phyloP scores from a whole-genome alignment of 1,139 yeast genomes.

The Yamadazyma jaroonii region DNA sequence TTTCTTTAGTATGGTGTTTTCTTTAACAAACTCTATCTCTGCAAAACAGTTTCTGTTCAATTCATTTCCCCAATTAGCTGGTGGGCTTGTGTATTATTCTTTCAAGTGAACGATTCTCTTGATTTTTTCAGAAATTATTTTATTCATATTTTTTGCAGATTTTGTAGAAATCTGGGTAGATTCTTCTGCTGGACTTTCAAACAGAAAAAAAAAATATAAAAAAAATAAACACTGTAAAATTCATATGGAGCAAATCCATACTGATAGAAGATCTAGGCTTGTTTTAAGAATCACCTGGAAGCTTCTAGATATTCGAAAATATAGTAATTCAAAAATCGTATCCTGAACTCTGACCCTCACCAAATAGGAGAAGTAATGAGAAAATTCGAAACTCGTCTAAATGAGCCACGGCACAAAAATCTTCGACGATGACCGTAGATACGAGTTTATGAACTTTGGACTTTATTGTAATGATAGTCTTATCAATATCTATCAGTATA shows the following conservation, averaged over 20 bases:
- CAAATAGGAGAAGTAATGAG: constrained; percentile 1
- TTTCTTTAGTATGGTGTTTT: neutral
- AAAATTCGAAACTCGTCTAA: neutral
- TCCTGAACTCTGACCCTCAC: constrained; percentile 1
- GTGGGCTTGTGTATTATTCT: no score
- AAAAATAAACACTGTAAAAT: neutral
- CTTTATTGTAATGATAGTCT: no score
- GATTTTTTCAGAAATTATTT: neutral
- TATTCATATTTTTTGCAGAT: neutral
- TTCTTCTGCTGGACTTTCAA: no score
- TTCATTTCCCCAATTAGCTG: no score
- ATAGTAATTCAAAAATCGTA: neutral
- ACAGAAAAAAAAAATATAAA: neutral
- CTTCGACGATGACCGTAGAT: neutral
- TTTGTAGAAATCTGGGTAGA: neutral
- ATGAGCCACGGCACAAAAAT: no score
- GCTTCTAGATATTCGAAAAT: neutral
- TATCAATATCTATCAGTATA: no score
- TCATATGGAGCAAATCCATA: no score
- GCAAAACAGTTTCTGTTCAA: no score
- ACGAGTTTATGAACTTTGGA: neutral
- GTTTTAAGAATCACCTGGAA: no score
- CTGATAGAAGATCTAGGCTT: no score
- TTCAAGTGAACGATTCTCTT: no score
- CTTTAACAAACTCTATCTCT: neutral